phyloP scores from a whole-genome alignment of 148 eudicot genomes.

The Silene latifolia region DNA sequence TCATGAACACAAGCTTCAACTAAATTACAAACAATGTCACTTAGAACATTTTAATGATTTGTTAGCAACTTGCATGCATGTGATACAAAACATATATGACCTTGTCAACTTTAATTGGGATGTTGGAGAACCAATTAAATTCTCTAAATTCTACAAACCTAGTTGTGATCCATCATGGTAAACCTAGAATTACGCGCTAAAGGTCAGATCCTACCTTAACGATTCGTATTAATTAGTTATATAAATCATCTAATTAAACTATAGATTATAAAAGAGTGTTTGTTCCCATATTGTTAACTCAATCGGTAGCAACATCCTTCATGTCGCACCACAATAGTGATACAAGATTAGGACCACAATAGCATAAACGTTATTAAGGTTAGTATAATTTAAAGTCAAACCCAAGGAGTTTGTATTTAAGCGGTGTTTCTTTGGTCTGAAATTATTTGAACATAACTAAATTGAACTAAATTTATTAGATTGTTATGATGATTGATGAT shows the following conservation, averaged over 20 bases:
- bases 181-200: conserved; percentile 30
- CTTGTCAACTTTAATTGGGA: not conserved
- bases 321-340: conserved; percentile 34
- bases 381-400: too few relatives aligned
- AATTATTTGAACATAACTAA: too few relatives aligned
- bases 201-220: conserved; percentile 49
- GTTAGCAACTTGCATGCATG: conserved; percentile 13
- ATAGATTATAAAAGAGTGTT: conserved; percentile 10
- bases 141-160: conserved; percentile 12
- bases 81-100: conserved; percentile 1
- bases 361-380: not conserved
- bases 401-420: too few relatives aligned
- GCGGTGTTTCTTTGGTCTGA: too few relatives aligned
- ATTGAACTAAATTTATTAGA: too few relatives aligned
- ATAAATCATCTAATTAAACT: not conserved
- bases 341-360: conserved; percentile 52
- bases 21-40: too few relatives aligned
- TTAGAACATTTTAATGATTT: too few relatives aligned
- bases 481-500: too few relatives aligned
- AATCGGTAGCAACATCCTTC: conserved; percentile 33
- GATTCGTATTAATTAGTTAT: conserved; percentile 15
- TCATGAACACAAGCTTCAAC: too few relatives aligned
- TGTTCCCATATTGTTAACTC: conserved; percentile 35
- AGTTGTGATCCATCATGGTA: conserved; percentile 16
- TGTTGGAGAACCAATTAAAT: conserved; percentile 19